Conservation (phyloP, 768 basidiomycete genomes). For the Suillus ampliporus region DNA sequence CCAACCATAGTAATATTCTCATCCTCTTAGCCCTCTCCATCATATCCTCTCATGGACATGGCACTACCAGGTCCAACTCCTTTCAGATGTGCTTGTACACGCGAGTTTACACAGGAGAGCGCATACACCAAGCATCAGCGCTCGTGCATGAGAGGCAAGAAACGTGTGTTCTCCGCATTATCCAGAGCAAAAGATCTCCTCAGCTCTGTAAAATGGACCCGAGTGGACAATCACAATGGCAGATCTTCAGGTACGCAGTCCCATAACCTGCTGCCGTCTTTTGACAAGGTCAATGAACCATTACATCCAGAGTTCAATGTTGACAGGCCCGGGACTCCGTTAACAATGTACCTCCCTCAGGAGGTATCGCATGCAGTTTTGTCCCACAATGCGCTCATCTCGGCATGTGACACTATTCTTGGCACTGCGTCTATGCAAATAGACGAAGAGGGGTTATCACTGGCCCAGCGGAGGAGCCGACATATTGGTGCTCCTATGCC, state of each 20-base stretch:
- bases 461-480: constrained; percentile 6
- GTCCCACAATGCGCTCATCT: no score
- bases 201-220: neutral
- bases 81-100: neutral
- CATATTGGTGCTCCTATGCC: constrained; percentile 5
- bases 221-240: neutral
- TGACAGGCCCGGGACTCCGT: no score
- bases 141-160: neutral
- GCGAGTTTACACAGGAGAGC: neutral
- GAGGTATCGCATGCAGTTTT: neutral
- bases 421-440: neutral
- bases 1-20: neutral
- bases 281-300: no score
- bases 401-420: no score
- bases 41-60: neutral
- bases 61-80: rapidly evolving
- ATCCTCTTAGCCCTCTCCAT: neutral
- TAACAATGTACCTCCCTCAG: no score
- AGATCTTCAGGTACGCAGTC: neutral
- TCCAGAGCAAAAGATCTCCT: neutral
- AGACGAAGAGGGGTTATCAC: neutral
- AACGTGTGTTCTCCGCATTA: neutral
- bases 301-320: no score
- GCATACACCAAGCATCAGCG: neutral
- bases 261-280: neutral